Base-by-base conservation (phyloP, 495 filamentous ascomycete genomes). In the Cercophora scortea region DNA sequence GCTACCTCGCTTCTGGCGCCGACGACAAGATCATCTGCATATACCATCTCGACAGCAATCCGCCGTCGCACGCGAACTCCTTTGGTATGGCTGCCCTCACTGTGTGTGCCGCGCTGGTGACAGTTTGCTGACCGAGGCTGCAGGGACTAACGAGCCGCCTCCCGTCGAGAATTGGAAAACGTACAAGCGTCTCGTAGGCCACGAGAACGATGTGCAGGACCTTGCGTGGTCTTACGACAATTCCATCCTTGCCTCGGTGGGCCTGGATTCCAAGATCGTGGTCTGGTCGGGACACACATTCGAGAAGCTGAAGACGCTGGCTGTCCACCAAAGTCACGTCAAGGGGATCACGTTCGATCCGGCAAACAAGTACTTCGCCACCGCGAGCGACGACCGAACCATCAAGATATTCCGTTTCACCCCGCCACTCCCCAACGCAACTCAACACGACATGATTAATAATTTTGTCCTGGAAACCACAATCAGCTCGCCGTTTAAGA, bases 141-240 rank as follows among this genome's bases (percentile, higher is more conserved):
- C 61, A 86, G 90, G 91, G 42, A 84, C 88, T 16, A 94, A 94
- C 62, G 94, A 97, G 60, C 80, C 88, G 32, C 90, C 91, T 1
- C 89, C 92, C 0, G 87, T 92, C 18, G 93, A 99, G 71, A 95
- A 94, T 61, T 99, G 93, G 93, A 88, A 93, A 64, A 94, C 94
- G 34, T 81, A 89, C 52, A 85, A 89, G 53, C 86, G 93, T 56
- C 74, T 99, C 46, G 92, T 95, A 45, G 94, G 94, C 8, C 93
- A 99, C 63, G 93, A 99, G 48, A 97, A 97, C 68, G 93, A 99
- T 72, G 90, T 99, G 38, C 93, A 97, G 69, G 94, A 99, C 76
- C 75, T 97, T 50, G 93, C 89, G 33, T 99, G 93, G 93, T 95
- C 93, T 35, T 85, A 86, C 61, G 93, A 99, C 73, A 93, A 90